phyloP scores from a whole-genome alignment of 164 flowering plant species.

The Amborella trichopoda region DNA sequence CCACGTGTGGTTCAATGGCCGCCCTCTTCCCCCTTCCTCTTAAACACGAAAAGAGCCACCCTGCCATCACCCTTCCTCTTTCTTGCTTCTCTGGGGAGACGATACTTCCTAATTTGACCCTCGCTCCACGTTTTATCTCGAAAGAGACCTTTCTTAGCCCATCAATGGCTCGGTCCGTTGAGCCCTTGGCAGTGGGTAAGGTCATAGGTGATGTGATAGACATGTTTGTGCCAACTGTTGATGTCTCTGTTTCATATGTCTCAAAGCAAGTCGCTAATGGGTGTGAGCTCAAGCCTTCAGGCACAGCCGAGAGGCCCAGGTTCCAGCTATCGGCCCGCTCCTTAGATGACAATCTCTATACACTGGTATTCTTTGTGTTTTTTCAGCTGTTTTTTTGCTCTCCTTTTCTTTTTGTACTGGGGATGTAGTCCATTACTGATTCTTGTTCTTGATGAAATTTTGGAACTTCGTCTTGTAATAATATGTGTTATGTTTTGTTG shows the following conservation, averaged over 20 bases:
- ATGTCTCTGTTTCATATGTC: slow-evolving; percentile 5
- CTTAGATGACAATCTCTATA: slow-evolving; percentile 6
- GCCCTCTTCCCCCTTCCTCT: too few species aligned
- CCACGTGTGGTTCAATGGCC: too few species aligned
- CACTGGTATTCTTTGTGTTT: too few species aligned
- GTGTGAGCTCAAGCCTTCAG: slow-evolving; percentile 10
- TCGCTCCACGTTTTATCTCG: too few species aligned
- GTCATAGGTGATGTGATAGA: slow-evolving; percentile 14
- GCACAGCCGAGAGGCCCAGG: slow-evolving; percentile 3
- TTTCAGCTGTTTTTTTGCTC: too few species aligned
- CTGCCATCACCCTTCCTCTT: too few species aligned
- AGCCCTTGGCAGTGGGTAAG: slow-evolving; percentile 11
- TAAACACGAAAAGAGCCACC: too few species aligned
- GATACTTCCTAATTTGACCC: too few species aligned
- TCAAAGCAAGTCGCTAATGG: slow-evolving; percentile 12
- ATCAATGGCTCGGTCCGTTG: slow-evolving; percentile 7
- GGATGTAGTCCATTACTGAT: too few species aligned
- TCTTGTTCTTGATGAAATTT: background rate
- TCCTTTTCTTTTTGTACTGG: too few species aligned
- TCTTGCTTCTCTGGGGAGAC: too few species aligned
- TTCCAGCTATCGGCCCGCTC: slow-evolving; percentile 4
- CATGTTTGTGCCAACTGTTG: slow-evolving; percentile 9
- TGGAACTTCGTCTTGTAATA: background rate
- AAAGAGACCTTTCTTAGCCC: background rate
- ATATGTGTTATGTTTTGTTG: too few species aligned